Percentiles rank a stretch among this genome's conserved stretches.
These are phyloP conservation scores for Pythium chondricola DNA, from an alignment of 352 stramenopile species.

Conservation along the genomic window DNA sequence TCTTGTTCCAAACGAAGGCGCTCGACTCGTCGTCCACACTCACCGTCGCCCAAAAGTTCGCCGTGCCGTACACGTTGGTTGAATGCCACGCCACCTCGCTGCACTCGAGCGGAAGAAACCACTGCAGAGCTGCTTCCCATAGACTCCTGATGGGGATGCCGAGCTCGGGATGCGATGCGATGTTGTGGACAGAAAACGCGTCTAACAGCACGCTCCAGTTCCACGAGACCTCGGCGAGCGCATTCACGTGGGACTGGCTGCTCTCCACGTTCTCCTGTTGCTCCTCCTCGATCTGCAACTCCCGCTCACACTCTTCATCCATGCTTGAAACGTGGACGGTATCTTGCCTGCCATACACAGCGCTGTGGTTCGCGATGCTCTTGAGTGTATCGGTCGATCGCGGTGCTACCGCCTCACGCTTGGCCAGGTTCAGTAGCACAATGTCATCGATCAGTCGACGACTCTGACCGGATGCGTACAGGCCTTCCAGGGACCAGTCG, in stretches of 20 bases:
- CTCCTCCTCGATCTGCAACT: neutral
- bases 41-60: neutral
- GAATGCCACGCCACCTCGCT: neutral
- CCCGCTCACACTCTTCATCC: conserved; percentile 1
- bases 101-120: neutral
- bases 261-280: neutral
- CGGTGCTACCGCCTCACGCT: neutral
- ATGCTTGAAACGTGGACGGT: neutral
- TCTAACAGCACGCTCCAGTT: neutral
- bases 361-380: neutral
- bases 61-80: neutral
- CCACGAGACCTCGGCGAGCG: neutral
- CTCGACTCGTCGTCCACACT: neutral
- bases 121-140: neutral
- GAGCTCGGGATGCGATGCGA: neutral
- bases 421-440: neutral
- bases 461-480: neutral
- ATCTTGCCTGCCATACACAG: neutral
- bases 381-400: neutral
- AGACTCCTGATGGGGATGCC: neutral
- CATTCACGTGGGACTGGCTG: neutral
- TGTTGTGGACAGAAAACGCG: neutral
- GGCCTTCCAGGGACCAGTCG: conserved; percentile 31
- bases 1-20: conserved; percentile 4
- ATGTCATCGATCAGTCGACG: neutral